A percentile compares a stretch with the other conserved stretches of the same genome.
These are phyloP conservation scores for Thielaviopsis ethacetica DNA, from an alignment of 2,329 filamentous ascomycete genomes.

Conservation along the genomic window DNA sequence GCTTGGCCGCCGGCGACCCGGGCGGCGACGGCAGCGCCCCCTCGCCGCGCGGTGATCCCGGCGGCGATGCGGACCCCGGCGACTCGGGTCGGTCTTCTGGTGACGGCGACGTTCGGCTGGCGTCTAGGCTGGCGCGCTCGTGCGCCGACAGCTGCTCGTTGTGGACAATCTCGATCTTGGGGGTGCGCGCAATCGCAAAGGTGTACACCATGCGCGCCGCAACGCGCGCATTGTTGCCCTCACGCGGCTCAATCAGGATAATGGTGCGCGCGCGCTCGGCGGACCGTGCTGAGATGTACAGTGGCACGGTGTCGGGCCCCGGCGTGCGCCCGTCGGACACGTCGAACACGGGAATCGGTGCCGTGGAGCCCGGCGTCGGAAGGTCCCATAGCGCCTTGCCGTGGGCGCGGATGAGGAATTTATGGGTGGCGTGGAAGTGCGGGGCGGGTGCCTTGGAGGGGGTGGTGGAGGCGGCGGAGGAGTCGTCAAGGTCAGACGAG, in stretches of 20 bases:
- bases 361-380: slow-evolving; percentile 22
- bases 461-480: slow-evolving; percentile 9
- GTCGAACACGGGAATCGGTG: slow-evolving; percentile 27
- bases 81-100: slow-evolving; percentile 4
- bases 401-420: slow-evolving; percentile 31
- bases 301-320: slow-evolving; percentile 21
- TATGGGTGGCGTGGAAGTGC: slow-evolving; percentile 25
- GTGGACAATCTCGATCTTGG: slow-evolving; percentile 22
- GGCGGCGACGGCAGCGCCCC: too few species aligned
- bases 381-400: slow-evolving; percentile 29
- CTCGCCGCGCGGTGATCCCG: too few species aligned
- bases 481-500: slow-evolving; percentile 15
- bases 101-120: slow-evolving; percentile 13
- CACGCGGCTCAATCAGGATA: slow-evolving; percentile 27
- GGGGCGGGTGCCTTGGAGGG: slow-evolving; percentile 4
- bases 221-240: slow-evolving; percentile 18
- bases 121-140: neutral
- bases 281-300: slow-evolving; percentile 35
- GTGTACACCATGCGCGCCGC: slow-evolving; percentile 39
- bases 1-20: slow-evolving; percentile 3
- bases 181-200: slow-evolving; percentile 37
- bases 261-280: slow-evolving; percentile 30
- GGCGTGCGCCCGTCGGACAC: slow-evolving; percentile 19
- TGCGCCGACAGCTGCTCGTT: neutral
- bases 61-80: too few species aligned